A percentile compares a stretch with the other conserved stretches of the same genome.
Evolutionary conservation across 352 stramenopile species (phyloP).

Genomic region (Globisporangium paddicum): DNA sequence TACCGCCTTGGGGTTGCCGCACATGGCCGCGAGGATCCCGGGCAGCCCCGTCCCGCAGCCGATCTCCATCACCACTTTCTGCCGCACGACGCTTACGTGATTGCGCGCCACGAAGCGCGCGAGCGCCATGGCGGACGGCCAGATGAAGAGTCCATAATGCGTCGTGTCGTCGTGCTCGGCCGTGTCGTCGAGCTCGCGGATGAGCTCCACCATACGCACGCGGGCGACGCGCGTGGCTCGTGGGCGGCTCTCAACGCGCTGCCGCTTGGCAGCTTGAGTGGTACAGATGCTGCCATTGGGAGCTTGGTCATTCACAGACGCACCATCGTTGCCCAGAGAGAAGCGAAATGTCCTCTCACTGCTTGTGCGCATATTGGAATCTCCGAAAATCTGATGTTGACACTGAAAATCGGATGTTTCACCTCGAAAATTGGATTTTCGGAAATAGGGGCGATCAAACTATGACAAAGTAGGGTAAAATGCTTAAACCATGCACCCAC

Average conservation of each 20-base stretch:
- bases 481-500: too few species aligned
- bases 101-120: conserved; percentile 44
- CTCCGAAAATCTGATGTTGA: too few species aligned
- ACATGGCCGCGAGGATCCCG: conserved; percentile 48
- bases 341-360: background rate
- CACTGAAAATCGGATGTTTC: too few species aligned
- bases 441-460: too few species aligned
- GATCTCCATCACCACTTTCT: conserved; percentile 54
- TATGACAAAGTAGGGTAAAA: too few species aligned
- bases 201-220: conserved; percentile 52
- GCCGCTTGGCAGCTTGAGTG: conserved; percentile 2
- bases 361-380: background rate
- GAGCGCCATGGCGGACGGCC: conserved; percentile 50
- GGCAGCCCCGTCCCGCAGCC: conserved; percentile 65
- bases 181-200: conserved; percentile 33
- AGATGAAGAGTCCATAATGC: conserved; percentile 67
- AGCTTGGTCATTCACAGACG: background rate
- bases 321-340: background rate
- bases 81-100: conserved; percentile 12
- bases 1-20: conserved; percentile 25
- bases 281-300: background rate
- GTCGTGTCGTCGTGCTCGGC: conserved; percentile 1
- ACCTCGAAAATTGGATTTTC: too few species aligned
- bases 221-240: conserved; percentile 8
- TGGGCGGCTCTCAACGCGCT: background rate